A percentile compares a stretch with the other conserved stretches of the same genome.
Evolutionary conservation across 2,329 filamentous ascomycete species (phyloP).

Genomic region (Phialocephala subalpina): DNA sequence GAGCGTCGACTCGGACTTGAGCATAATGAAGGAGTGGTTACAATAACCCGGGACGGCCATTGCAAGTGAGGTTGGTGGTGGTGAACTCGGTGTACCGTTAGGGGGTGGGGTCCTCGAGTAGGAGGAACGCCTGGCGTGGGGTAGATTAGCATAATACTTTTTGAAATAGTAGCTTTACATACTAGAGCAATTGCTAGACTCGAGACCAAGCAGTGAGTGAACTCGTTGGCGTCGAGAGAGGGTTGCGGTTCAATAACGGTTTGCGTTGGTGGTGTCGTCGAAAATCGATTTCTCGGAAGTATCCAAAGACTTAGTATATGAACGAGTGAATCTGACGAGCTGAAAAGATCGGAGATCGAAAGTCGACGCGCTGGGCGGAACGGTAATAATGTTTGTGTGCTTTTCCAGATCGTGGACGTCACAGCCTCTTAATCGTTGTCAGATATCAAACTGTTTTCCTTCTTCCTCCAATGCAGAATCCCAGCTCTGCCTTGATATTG

Average conservation of each 20-base stretch:
- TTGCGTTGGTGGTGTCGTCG: background rate
- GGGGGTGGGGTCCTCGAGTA: slow-evolving; percentile 1
- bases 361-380: background rate
- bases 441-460: slow-evolving; percentile 12
- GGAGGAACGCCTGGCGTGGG: background rate
- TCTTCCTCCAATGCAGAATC: slow-evolving; percentile 5
- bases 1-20: slow-evolving; percentile 72
- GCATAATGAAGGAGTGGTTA: slow-evolving; percentile 68
- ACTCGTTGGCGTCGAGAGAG: background rate
- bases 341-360: background rate
- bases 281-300: background rate
- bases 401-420: background rate
- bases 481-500: slow-evolving; percentile 5
- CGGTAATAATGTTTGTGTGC: background rate
- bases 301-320: slow-evolving; percentile 4
- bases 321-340: background rate
- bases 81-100: background rate
- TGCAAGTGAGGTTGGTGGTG: background rate
- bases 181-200: background rate
- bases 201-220: background rate
- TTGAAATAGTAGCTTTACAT: background rate
- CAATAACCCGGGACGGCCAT: slow-evolving; percentile 66
- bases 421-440: slow-evolving; percentile 11
- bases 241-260: background rate
- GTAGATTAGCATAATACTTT: slow-evolving; percentile 3